phyloP scores from a whole-genome alignment of 1,139 yeast genomes.

The Debaryomycetaceae sp. region DNA sequence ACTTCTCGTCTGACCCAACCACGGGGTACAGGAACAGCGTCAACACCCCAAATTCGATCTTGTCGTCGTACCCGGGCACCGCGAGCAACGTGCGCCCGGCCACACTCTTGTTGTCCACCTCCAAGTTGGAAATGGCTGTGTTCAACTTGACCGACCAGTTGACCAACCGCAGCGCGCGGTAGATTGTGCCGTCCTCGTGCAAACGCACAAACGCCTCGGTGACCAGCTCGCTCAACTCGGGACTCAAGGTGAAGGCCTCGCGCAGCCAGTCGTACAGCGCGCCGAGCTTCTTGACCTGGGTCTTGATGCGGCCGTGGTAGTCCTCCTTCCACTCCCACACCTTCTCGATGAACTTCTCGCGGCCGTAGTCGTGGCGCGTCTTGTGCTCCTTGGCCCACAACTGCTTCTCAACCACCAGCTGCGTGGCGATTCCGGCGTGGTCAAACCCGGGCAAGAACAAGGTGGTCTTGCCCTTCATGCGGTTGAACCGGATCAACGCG shows the following conservation, averaged over 20 bases:
- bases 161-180: constrained; percentile 88
- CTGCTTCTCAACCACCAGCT: constrained; percentile 96
- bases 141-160: constrained; percentile 95
- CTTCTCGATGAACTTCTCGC: constrained; percentile 80
- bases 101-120: constrained; percentile 88
- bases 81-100: constrained; percentile 75
- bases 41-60: constrained; percentile 92
- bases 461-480: constrained; percentile 96
- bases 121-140: constrained; percentile 93
- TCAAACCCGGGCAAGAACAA: constrained; percentile 95
- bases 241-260: constrained; percentile 91
- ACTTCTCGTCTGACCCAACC: constrained; percentile 80
- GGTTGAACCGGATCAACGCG: constrained; percentile 83
- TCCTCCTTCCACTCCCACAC: constrained; percentile 99
- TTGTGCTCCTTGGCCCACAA: constrained; percentile 83
- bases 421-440: constrained; percentile 99
- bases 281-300: constrained; percentile 82
- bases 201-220: constrained; percentile 85
- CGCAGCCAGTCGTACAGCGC: constrained; percentile 96
- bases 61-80: constrained; percentile 87
- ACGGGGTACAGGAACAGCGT: constrained; percentile 92
- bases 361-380: constrained; percentile 93
- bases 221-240: constrained; percentile 74
- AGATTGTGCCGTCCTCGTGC: constrained; percentile 93
- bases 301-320: constrained; percentile 79